Percentiles rank a stretch among this genome's conserved stretches.
phyloP scores from a whole-genome alignment of 768 basidiomycete genomes.

The Trichaptum fuscoviolaceum region DNA sequence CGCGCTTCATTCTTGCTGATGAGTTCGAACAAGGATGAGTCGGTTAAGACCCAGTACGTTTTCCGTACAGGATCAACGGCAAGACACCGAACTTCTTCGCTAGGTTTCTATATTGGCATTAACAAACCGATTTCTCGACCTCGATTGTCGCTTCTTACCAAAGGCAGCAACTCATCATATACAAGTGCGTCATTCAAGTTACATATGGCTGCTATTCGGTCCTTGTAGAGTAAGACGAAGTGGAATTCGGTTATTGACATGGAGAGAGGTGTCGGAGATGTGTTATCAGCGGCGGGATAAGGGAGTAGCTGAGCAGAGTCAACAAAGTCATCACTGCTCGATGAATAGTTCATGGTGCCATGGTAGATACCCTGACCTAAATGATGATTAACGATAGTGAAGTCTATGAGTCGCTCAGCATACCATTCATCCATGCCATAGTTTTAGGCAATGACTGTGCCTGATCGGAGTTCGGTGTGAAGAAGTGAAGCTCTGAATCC shows the following conservation, averaged over 20 bases:
- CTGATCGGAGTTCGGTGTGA: constrained; percentile 64
- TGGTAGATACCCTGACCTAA: constrained; percentile 87
- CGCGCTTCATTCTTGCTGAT: constrained; percentile 83
- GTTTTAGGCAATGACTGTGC: constrained; percentile 62
- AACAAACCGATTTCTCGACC: not conserved
- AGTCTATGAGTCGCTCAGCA: constrained; percentile 15
- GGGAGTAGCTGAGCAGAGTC: constrained; percentile 76
- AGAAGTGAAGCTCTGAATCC: constrained; percentile 79
- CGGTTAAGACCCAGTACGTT: constrained; percentile 94
- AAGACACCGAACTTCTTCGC: constrained; percentile 68
- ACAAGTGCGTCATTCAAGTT: constrained; percentile 74
- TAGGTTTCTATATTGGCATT: constrained; percentile 51
- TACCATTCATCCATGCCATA: constrained; percentile 92
- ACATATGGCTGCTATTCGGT: constrained; percentile 73
- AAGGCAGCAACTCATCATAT: constrained; percentile 77
- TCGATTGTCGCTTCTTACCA: constrained; percentile 45
- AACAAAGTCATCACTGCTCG: constrained; percentile 66
- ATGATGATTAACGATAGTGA: not conserved
- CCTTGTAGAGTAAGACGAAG: constrained; percentile 78
- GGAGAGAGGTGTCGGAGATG: constrained; percentile 48
- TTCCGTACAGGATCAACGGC: constrained; percentile 80
- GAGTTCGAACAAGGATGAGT: constrained; percentile 84
- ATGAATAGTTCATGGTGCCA: constrained; percentile 67
- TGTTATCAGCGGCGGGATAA: constrained; percentile 47
- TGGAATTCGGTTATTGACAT: constrained; percentile 90